Conservation (phyloP, 2,329 filamentous ascomycete genomes). For the Aspergillus candidus region DNA sequence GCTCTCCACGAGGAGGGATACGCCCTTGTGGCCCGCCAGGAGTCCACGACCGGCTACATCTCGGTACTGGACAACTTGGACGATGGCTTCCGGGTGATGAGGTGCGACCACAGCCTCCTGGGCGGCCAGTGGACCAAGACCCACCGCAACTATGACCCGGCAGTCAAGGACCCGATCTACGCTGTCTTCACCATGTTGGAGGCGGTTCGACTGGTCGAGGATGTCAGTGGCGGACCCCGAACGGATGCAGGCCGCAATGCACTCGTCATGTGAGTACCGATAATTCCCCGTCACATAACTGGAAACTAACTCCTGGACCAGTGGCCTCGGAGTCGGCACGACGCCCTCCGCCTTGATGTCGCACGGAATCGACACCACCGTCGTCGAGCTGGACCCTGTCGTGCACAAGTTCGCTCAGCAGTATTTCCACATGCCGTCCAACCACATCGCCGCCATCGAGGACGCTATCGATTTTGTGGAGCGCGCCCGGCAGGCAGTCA, state of each 20-base stretch:
- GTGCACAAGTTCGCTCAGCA: slow-evolving; percentile 76
- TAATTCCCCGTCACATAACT: too few species aligned
- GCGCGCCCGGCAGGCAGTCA: slow-evolving; percentile 44
- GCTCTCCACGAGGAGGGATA: slow-evolving; percentile 62
- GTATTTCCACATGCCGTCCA: slow-evolving; percentile 73
- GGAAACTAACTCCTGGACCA: slow-evolving; percentile 31
- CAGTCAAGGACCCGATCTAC: slow-evolving; percentile 79
- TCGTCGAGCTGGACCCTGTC: slow-evolving; percentile 88
- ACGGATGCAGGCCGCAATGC: slow-evolving; percentile 66
- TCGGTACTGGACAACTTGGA: slow-evolving; percentile 75
- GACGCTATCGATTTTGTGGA: slow-evolving; percentile 70
- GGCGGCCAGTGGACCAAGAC: slow-evolving; percentile 78
- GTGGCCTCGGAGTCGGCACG: slow-evolving; percentile 86
- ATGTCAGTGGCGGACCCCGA: slow-evolving; percentile 32
- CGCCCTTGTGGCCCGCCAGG: slow-evolving; percentile 70
- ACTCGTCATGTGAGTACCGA: slow-evolving; percentile 66
- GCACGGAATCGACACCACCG: slow-evolving; percentile 86
- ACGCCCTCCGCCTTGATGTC: slow-evolving; percentile 78
- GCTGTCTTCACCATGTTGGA: slow-evolving; percentile 95
- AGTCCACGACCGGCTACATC: slow-evolving; percentile 86
- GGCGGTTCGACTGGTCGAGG: slow-evolving; percentile 73
- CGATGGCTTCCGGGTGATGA: slow-evolving; percentile 70
- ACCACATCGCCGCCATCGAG: slow-evolving; percentile 72
- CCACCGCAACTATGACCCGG: slow-evolving; percentile 45
- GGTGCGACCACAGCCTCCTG: slow-evolving; percentile 89